Base-by-base conservation (phyloP, 257 asterid species). In the Salvia splendens region DNA sequence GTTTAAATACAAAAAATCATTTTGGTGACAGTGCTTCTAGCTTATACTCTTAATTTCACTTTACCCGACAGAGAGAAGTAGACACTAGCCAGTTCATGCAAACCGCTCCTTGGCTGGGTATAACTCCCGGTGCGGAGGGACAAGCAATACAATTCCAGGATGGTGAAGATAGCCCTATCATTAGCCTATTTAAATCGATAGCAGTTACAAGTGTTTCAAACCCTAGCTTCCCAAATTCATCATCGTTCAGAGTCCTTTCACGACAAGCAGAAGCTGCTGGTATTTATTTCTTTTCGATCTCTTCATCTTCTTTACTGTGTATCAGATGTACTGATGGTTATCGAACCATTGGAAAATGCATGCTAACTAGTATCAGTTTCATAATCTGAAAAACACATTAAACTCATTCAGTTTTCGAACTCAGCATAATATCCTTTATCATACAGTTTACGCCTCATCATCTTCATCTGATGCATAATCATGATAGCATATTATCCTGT, bases 241-340 rank as follows among this genome's bases (percentile, higher is more conserved):
- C 96, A 32, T 82, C 94, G 12, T 86, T 84, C 61, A 82, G 82
- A 64, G 86, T 89, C 59, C 82, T 94, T 73, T 88, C 96, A 17
- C 82, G 95, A 80, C 99, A 94, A 69, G 99, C 97, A 50, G 99
- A 94, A 84, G 99, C 99, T 80, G 99, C 99, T 65, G 99, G 98
- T 93, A 79, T 51, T 77, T 58, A 63, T 67, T 72, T 77, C 61
- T 24, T 12, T 38, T 20, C 24, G 12, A 51, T 17, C 59, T 61
- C 28, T 5, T 65, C 56, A 11, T 60, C 72, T 24, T 24, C 24
- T 6, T 12, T 43, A 43, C 7, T 30, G n/a, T 45, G 3, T 16
- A 61, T 12, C 36, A 60, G 35, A 62, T 24, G 52, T 9, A 46
- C 6, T 17, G 42, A 42, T 60, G 55, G 40, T 35, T 35, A 35